Evolutionary conservation across 257 asterid genomes (phyloP), one percentile per base, ranked within the genome.

Genomic region (Datura wrightii): DNA sequence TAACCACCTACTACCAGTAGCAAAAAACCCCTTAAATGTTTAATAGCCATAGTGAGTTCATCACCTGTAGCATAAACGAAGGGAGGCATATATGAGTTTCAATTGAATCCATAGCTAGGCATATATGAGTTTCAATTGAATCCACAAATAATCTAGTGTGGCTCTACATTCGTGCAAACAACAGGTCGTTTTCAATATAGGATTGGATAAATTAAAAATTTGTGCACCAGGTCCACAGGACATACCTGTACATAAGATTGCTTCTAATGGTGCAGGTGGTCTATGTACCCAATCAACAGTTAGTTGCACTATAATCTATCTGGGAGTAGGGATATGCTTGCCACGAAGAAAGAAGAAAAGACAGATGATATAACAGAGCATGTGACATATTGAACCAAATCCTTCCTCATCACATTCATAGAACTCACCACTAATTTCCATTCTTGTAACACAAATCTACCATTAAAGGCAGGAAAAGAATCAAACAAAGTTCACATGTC

Each of bases 401-500:
- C 4, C 14, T 10, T 76, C 62, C 24, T 50, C 82, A 76, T 76
- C 62, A 31, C 31, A 50, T 48, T 76, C 62, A 50, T 76, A 76
- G 0, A 76, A 50, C 5, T 50, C 15, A 10, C 24, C 19, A 5
- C 46, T 24, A 44, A 76, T 76, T 76, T 74, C n/a, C 10, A 24
- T 76, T 76, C 60, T 19, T 76, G 62, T 76, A 50, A 76, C 50
- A 24, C 62, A 48, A 50, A 50, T 76, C 24, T 71, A 15, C 80
- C 19, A 13, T 50, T 54, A 14, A 13, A 31, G 82, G 13, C 82
- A 31, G 13, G 46, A 50, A 52, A 78, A 53, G 31, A 76, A 76
- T 76, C 44, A 48, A 50, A 50, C 24, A 24, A 11, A 78, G 31
- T 24, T 74, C 46, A 78, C 46, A 52, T 36, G 63, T 50, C 82